Base-by-base conservation (phyloP, 768 basidiomycete species). In the Leccinum olivaceopallidum region DNA sequence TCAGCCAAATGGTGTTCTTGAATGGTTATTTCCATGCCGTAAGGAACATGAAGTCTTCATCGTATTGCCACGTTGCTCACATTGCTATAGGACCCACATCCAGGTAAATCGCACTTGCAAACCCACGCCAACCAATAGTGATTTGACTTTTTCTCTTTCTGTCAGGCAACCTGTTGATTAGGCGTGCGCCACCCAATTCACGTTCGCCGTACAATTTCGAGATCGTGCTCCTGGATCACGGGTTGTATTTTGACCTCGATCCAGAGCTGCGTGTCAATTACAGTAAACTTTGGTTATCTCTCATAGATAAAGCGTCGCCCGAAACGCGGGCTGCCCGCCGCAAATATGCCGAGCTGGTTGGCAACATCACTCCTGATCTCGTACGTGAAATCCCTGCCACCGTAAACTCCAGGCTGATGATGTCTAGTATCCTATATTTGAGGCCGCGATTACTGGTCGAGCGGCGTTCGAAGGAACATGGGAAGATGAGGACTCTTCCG, bases 121-220 rank as follows among this genome's bases (percentile, higher is more conserved):
- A 24, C 22, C 22, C 4, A 58, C 59, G n/a, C 32, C 54, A 55
- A 70, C 14, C 28, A 22, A 22, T 54, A 53, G 6, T 54, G 30
- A 14, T 51, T 36, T 62, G 12, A 59, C 44, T 24, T 5, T 32
- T 53, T 47, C 14, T 49, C 39, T 47, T 16, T 24, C 8, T 55
- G 44, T 50, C 67, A 83, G 95, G 95, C 5, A 98, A 98, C 73
- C 79, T 99, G 26, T 80, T 98, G 30, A 97, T 99, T 51, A 86
- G 97, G 58, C 86, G 90, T 2, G 84, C 89, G 6, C 81, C 83
- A 7, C 64, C 69, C 16, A 64, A 62, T 4, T 90, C 92, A 1
- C 82, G 78, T 59, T 94, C 92, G 9, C 92, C 93, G 0, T 92
- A 92, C 76, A 98, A 98, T 71, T 98, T 98, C 67, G 97, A 99